Conservation (phyloP, 176 grass and related monocot species). For the barley (Hordeum vulgare) region MorexV3_pseudomolecules_assembly NC_058520.1:453201670-453202169, state of each 20-base stretch:
- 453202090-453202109: constrained; percentile 30
- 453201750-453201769: too few species aligned
- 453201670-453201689: too few species aligned
- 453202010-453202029: constrained; percentile 30
- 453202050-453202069: constrained; percentile 31
- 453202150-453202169: constrained; percentile 31
- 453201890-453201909: constrained; percentile 28
- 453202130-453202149: neutral
- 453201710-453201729: too few species aligned
- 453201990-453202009: constrained; percentile 63
- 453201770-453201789: neutral
- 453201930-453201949: constrained; percentile 24
- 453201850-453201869: constrained; percentile 46
- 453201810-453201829: neutral
- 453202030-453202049: constrained; percentile 41
- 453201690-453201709: too few species aligned
- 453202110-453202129: neutral
- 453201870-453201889: neutral
- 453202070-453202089: neutral
- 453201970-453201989: constrained; percentile 98
- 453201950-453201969: constrained; percentile 78
- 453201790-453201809: neutral
- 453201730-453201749: too few species aligned
- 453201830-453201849: constrained; percentile 22
- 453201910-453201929: constrained; percentile 53